Conservation (phyloP, 2,329 filamentous ascomycete genomes). For the Botrytis fabae region DNA sequence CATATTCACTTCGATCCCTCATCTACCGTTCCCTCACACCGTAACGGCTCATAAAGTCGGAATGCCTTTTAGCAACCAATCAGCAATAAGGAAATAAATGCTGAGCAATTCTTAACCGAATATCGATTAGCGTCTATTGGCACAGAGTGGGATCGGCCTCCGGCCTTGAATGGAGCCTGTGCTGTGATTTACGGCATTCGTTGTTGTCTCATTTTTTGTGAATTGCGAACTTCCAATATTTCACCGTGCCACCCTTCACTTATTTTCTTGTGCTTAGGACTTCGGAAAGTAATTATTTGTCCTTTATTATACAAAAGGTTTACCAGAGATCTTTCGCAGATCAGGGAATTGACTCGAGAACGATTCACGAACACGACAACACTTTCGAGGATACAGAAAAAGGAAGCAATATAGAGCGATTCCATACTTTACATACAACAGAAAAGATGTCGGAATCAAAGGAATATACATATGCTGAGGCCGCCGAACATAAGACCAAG, state of each 20-base stretch:
- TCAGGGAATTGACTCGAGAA: not conserved
- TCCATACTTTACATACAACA: constrained; percentile 28
- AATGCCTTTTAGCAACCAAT: not conserved
- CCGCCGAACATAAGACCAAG: constrained; percentile 85
- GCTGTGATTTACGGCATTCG: not conserved
- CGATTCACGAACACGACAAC: constrained; percentile 3
- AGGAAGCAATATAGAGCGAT: not conserved
- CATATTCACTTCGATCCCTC: not conserved
- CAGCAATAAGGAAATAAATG: not conserved
- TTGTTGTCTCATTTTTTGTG: constrained; percentile 9
- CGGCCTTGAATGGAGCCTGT: not conserved
- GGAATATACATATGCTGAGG: constrained; percentile 75
- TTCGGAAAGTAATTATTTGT: not conserved
- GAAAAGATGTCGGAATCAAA: constrained; percentile 39
- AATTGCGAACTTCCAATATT: constrained; percentile 1
- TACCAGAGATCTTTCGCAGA: not conserved
- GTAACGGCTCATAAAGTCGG: not conserved
- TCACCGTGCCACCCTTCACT: not conserved
- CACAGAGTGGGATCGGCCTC: not conserved
- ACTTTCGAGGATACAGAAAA: not conserved
- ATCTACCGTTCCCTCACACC: not conserved
- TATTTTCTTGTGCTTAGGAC: not conserved
- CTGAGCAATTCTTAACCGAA: constrained; percentile 5
- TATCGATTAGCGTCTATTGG: not conserved
- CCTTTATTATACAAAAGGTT: not conserved